Base-by-base conservation (phyloP, 2,329 filamentous ascomycete species). In the Leptographium procerum region DNA sequence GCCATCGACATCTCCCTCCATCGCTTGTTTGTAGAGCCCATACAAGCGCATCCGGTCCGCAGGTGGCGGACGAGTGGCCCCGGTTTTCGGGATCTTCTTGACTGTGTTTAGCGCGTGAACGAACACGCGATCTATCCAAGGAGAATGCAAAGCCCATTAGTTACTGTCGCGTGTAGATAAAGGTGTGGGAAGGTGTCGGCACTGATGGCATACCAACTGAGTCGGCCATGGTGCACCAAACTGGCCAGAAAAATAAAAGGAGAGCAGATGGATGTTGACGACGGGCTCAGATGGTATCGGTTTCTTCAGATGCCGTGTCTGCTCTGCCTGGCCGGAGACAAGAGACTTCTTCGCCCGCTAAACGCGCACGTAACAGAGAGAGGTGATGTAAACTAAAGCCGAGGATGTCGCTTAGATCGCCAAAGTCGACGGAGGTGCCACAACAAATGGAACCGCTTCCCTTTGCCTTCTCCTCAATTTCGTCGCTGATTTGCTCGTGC, bases 91-190 rank as follows among this genome's bases (percentile, higher is more conserved):
- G 66, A 99, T 95, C 74, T 95, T 95, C 74, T 96, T 96, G 67
- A 99, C 92, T 28, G 94, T 97, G 75, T 96, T 96, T 73, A 99
- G 87, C 64, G 94, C 94, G 83, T 99, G 92, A 71, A 95, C 92
- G 73, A 99, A 99, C 69, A 99, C 94, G 74, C 94, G 88, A 77
- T 99, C 94, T 97, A 66, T 50, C 36, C 48, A 40, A 57, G 16
- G 34, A 14, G 19, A 22, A 36, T 19, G 43, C 31, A 22, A 34
- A n/a, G 24, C 16, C 24, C n/a, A 31, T 52, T 52, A 52, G 50
- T 19, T 22, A n/a, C 50, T 13, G 28, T 8, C 28, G 48, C 14
- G 14, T 19, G 16, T 16, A 34, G 7, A 5, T 24, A n/a, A 19
- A 29, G 4, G 14, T 29, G 31, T 29, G 29, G 31, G 11, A 24